These are phyloP conservation scores for Phytophthora podocarpi DNA, from an alignment of 352 stramenopile genomes.

Conservation along the genomic window DNA sequence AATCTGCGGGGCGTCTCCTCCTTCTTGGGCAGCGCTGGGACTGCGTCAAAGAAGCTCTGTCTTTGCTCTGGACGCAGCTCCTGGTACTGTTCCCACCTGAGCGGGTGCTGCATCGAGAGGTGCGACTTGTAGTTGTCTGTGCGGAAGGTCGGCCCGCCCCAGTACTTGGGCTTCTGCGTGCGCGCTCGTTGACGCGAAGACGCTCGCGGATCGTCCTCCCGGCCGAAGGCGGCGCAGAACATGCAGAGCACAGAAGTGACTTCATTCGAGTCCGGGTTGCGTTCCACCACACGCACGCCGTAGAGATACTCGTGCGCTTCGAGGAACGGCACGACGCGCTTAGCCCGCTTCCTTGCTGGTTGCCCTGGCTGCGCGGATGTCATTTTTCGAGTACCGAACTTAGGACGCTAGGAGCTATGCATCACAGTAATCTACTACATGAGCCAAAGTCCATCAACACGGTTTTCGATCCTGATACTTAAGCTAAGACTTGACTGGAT, in stretches of 20 bases:
- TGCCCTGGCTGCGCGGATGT: too few relatives aligned
- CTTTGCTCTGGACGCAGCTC: constrained; percentile 5
- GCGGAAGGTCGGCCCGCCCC: constrained; percentile 26
- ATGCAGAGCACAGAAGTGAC: constrained; percentile 24
- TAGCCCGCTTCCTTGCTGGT: constrained; percentile 18
- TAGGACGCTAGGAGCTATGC: too few relatives aligned
- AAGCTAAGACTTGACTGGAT: too few relatives aligned
- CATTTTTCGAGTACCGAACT: too few relatives aligned
- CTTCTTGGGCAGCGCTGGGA: constrained; percentile 1
- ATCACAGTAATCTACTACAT: too few relatives aligned
- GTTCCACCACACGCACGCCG: constrained; percentile 27
- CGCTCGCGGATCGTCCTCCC: constrained; percentile 14
- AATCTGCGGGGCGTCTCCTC: background rate
- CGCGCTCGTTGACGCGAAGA: constrained; percentile 9
- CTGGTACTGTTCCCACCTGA: constrained; percentile 24
- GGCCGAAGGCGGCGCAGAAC: constrained; percentile 36
- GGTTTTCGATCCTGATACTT: too few relatives aligned
- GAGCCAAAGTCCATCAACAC: too few relatives aligned
- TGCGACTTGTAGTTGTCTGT: constrained; percentile 38
- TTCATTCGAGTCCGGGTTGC: background rate
- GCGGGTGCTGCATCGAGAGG: constrained; percentile 16
- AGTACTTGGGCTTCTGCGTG: constrained; percentile 29
- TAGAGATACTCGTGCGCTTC: constrained; percentile 30
- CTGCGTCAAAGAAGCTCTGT: constrained; percentile 8
- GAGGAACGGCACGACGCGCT: constrained; percentile 29